Base-by-base conservation (phyloP, 208 protist species). In the Acanthamoeba lenticulata region DNA sequence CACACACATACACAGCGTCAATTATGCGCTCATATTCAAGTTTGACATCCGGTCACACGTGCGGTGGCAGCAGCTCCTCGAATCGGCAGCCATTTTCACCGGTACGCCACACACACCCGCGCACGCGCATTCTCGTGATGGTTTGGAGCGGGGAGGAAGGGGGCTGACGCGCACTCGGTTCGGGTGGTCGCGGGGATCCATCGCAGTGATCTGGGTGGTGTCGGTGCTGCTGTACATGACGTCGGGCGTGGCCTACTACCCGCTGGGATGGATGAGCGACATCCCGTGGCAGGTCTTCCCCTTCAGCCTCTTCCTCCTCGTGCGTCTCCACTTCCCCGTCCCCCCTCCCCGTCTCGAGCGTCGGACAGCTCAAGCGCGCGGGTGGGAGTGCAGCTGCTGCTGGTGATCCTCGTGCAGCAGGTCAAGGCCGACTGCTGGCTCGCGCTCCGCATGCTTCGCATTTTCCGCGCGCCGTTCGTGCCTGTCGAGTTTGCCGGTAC, bases 11-110 rank as follows among this genome's bases (percentile, higher is more conserved):
- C 38, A 44, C 7, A 77, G 92, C 29, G 95, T 96, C 62, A 95
- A 96, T 77, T 96, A 96, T 27, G 77, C 72, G 15, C 95, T 96
- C 34, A 96, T 96, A 29, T 96, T 96, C 34, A 52, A 96, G 38
- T 36, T 94, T 13, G 74, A 57, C 29, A 72, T 72, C 4, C 67
- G 38, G 11, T 91, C 83, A 44, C 93, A 92, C 40, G 52, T 88
- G 2, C 93, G 36, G 1, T 93, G 79, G 45, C 13, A 38, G 13
- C 81, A 85, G 27, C 67, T 77, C 19, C 79, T 94, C 60, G 47
- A 95, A 86, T 17, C 88, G 0, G 91, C 85, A 1, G 85, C 95
- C 2, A 36, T 95, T 1, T 38, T 95, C 7, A 83, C 77, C 0
- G 62, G 94, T 77, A 2, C 11, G 15, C 94, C 77, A 90, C 94